Evolutionary conservation across 2,329 filamentous ascomycete genomes (phyloP).

Genomic region (Scedosporium boydii): DNA sequence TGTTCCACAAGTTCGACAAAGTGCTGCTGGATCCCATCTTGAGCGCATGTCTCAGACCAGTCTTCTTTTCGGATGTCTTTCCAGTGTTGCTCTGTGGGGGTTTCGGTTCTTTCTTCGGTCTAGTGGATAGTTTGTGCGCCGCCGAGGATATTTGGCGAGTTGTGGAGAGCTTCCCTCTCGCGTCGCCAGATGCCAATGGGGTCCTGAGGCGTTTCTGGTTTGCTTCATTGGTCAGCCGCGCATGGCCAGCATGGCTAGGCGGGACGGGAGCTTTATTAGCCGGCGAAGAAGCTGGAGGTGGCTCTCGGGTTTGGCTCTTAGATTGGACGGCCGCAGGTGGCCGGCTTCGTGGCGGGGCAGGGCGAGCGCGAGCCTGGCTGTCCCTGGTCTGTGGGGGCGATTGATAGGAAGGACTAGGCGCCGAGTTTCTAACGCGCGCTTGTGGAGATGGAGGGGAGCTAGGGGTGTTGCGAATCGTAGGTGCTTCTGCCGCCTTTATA

Average conservation of each 20-base stretch:
- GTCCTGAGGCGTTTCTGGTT: constrained; percentile 12
- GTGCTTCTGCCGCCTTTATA: constrained; percentile 18
- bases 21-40: constrained; percentile 1
- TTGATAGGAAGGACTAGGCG: not conserved
- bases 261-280: not conserved
- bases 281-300: too few species aligned
- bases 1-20: constrained; percentile 1
- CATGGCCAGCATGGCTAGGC: not conserved
- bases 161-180: constrained; percentile 21
- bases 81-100: not conserved
- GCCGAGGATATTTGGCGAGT: constrained; percentile 23
- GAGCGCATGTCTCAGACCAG: not conserved
- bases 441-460: not conserved
- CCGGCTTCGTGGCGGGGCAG: too few species aligned
- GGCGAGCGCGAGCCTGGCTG: too few species aligned
- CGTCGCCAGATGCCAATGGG: constrained; percentile 12
- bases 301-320: too few species aligned
- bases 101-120: not conserved
- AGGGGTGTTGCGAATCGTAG: constrained; percentile 2
- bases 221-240: constrained; percentile 6
- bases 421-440: not conserved
- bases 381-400: too few species aligned
- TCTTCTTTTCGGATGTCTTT: constrained; percentile 1
- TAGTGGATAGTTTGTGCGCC: not conserved
- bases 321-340: too few species aligned